A percentile compares a stretch with the other conserved stretches of the same genome.
phyloP scores from a whole-genome alignment of 2,329 filamentous ascomycete species.

The Claviceps spartinae region DNA sequence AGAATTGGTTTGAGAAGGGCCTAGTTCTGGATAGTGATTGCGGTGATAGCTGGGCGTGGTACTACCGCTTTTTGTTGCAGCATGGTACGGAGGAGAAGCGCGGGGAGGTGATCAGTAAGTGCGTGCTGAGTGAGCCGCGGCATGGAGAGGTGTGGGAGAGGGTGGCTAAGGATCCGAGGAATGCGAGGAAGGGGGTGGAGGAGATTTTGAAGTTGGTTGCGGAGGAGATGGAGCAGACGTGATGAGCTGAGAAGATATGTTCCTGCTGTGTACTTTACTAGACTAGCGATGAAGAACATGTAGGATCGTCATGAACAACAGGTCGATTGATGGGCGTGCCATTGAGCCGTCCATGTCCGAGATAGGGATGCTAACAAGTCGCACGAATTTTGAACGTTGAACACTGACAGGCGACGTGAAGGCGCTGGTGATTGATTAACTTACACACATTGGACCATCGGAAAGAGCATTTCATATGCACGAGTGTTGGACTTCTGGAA shows the following conservation, averaged over 20 bases:
- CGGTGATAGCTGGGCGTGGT: constrained; percentile 97
- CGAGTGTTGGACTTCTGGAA: not conserved
- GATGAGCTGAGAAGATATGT: not conserved
- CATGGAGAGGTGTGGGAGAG: constrained; percentile 89
- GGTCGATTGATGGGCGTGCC: not conserved
- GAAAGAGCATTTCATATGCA: not conserved
- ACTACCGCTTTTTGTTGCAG: constrained; percentile 82
- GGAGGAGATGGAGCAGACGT: constrained; percentile 20
- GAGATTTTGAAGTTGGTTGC: constrained; percentile 75
- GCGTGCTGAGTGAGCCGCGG: constrained; percentile 68
- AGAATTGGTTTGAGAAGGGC: constrained; percentile 95
- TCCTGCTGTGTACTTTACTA: not conserved
- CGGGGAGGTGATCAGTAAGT: constrained; percentile 69
- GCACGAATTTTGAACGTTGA: not conserved
- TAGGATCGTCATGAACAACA: not conserved
- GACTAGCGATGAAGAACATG: not conserved
- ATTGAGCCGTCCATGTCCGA: not conserved
- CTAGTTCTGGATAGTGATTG: constrained; percentile 73
- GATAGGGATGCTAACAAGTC: not conserved
- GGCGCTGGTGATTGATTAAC: not conserved
- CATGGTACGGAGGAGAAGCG: constrained; percentile 93
- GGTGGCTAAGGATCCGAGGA: constrained; percentile 73
- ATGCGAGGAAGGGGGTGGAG: constrained; percentile 60
- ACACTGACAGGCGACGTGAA: not conserved
- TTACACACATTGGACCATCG: not conserved